These are phyloP conservation scores for Polyplosphaeria fusca DNA, from an alignment of 495 filamentous ascomycete species.

Conservation along the genomic window DNA sequence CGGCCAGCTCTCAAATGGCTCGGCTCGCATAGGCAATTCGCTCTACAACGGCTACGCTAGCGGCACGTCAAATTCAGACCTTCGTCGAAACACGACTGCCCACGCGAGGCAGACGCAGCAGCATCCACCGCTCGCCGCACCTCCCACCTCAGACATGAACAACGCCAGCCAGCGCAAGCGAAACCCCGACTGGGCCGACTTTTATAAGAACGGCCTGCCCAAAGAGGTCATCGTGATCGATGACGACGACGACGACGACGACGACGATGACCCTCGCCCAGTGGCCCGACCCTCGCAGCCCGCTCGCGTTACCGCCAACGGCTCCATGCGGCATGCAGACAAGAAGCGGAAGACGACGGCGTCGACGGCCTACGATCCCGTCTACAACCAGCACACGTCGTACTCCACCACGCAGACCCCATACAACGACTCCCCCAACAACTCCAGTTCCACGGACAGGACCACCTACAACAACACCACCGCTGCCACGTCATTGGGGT, in stretches of 20 bases:
- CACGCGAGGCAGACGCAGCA: constrained; percentile 29
- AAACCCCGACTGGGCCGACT: constrained; percentile 72
- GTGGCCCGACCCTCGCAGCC: constrained; percentile 11
- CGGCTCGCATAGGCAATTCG: constrained; percentile 27
- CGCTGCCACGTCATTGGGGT: constrained; percentile 84
- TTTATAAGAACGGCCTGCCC: constrained; percentile 89
- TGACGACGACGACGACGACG: constrained; percentile 83
- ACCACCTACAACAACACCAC: constrained; percentile 85
- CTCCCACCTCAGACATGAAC: constrained; percentile 16
- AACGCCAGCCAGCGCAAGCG: constrained; percentile 8
- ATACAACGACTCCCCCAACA: constrained; percentile 58
- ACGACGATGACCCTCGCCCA: constrained; percentile 52
- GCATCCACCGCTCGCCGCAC: constrained; percentile 13
- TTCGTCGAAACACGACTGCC: constrained; percentile 35
- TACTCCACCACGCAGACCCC: constrained; percentile 71
- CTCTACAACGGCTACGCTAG: constrained; percentile 36
- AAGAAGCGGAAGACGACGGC: constrained; percentile 65
- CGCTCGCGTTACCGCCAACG: constrained; percentile 36
- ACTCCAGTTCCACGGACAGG: constrained; percentile 77
- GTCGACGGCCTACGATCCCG: constrained; percentile 62
- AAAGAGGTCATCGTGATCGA: constrained; percentile 96
- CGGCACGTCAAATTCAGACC: constrained; percentile 34
- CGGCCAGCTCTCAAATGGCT: constrained; percentile 26
- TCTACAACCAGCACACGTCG: constrained; percentile 58
- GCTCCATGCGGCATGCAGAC: constrained; percentile 52